These are phyloP conservation scores for Stachybotrys echinatus DNA, from an alignment of 2,329 filamentous ascomycete genomes.

Conservation along the genomic window DNA sequence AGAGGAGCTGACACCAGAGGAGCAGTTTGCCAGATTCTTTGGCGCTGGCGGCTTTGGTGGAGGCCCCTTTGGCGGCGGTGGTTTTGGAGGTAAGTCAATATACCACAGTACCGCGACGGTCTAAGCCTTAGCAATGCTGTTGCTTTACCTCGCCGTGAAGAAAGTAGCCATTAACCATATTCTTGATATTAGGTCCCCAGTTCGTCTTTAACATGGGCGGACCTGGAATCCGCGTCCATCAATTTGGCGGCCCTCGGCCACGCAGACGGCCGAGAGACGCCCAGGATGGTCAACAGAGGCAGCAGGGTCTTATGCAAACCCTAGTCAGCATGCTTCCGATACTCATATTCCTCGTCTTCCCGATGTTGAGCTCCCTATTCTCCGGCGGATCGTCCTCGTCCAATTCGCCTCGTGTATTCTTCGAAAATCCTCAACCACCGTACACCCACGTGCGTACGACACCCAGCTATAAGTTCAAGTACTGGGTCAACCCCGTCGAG, in stretches of 20 bases:
- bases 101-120: background rate
- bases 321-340: slow-evolving; percentile 79
- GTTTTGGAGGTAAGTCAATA: background rate
- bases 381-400: slow-evolving; percentile 36
- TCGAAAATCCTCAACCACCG: slow-evolving; percentile 65
- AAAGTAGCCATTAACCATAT: background rate
- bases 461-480: slow-evolving; percentile 66
- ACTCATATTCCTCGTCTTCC: slow-evolving; percentile 81
- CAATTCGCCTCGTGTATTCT: slow-evolving; percentile 67
- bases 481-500: slow-evolving; percentile 79
- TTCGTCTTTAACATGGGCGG: slow-evolving; percentile 96
- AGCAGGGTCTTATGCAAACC: slow-evolving; percentile 49
- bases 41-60: slow-evolving; percentile 60
- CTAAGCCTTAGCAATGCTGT: background rate
- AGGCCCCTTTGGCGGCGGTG: slow-evolving; percentile 36
- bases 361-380: slow-evolving; percentile 77
- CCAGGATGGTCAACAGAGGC: slow-evolving; percentile 44
- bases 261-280: slow-evolving; percentile 68
- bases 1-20: slow-evolving; percentile 91
- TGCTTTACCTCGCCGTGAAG: too few relatives aligned
- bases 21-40: slow-evolving; percentile 97
- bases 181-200: slow-evolving; percentile 63
- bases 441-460: slow-evolving; percentile 71
- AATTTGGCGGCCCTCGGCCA: slow-evolving; percentile 80
- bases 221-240: slow-evolving; percentile 87